Percentiles rank a stretch among this genome's conserved stretches.
These are phyloP conservation scores for Euphorbia peplus DNA, from an alignment of 345 rosid genomes.

Conservation along the genomic window DNA sequence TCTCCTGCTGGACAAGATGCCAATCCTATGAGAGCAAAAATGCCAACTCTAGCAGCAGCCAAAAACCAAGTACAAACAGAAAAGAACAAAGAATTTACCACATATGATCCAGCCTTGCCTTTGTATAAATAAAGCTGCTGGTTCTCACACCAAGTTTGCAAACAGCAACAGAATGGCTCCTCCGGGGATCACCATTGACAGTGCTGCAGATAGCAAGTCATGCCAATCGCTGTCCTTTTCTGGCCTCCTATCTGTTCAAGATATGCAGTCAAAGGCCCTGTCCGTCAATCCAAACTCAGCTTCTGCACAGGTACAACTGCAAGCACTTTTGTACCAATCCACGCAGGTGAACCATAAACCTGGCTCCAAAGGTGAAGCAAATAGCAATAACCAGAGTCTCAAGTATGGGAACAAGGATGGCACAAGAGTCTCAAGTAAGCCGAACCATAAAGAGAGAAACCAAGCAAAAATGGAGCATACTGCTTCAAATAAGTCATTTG, in stretches of 20 bases:
- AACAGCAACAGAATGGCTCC: conserved; percentile 29
- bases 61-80: conserved; percentile 9
- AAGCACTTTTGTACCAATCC: conserved; percentile 12
- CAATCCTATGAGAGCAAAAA: not conserved
- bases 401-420: not conserved
- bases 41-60: not conserved
- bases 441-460: conserved; percentile 23
- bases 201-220: conserved; percentile 28
- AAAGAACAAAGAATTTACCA: not conserved
- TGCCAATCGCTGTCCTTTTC: conserved; percentile 40
- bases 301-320: conserved; percentile 20
- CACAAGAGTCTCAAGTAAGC: not conserved
- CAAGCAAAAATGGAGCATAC: conserved; percentile 22
- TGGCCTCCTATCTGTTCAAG: conserved; percentile 39
- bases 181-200: conserved; percentile 27
- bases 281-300: conserved; percentile 7
- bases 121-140: not conserved
- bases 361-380: conserved; percentile 13
- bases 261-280: conserved; percentile 25
- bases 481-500: conserved; percentile 24
- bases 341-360: conserved; percentile 16
- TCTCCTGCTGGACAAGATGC: not conserved
- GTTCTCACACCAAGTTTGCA: not conserved
- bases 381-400: conserved; percentile 12
- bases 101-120: not conserved